Evolutionary conservation across 768 basidiomycete species (phyloP).

Genomic region (Tylopilus vinaceipallidus): DNA sequence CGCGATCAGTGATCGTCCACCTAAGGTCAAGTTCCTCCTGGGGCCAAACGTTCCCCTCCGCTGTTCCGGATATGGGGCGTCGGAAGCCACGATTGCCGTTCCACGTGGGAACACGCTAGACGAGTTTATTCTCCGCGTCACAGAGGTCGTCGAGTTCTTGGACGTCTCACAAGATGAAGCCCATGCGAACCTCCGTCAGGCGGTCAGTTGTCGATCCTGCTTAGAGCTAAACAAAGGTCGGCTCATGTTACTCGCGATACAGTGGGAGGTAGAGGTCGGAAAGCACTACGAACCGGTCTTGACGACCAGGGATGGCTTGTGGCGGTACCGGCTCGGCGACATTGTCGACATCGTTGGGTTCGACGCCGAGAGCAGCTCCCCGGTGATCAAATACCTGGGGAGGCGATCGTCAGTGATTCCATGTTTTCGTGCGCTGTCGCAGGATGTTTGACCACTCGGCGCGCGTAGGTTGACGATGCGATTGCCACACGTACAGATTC

Average conservation of each 20-base stretch:
- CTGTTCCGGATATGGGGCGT: conserved; percentile 8
- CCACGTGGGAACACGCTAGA: conserved; percentile 3
- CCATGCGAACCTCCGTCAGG: conserved; percentile 15
- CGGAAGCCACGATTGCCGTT: conserved; percentile 8
- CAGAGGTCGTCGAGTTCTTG: conserved; percentile 19
- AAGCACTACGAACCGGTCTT: conserved; percentile 20
- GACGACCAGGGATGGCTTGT: conserved; percentile 22
- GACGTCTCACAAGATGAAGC: conserved; percentile 10
- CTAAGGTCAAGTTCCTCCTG: conserved; percentile 14
- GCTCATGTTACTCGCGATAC: not conserved
- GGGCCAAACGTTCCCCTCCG: conserved; percentile 4
- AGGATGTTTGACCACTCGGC: not conserved
- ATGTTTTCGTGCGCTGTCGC: not conserved
- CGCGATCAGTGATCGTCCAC: not conserved
- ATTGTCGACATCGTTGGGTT: conserved; percentile 19
- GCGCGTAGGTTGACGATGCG: not conserved
- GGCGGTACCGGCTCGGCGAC: conserved; percentile 23
- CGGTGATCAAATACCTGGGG: conserved; percentile 14
- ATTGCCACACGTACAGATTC: conserved; percentile 1
- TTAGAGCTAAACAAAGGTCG: not conserved
- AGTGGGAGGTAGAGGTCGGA: conserved; percentile 22
- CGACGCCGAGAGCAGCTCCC: not conserved
- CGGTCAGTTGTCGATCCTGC: conserved; percentile 6
- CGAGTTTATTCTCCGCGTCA: conserved; percentile 2
- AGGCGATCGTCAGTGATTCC: conserved; percentile 22